Base-by-base conservation (phyloP, 2,329 filamentous ascomycete genomes). In the Alternaria gaisen region DNA sequence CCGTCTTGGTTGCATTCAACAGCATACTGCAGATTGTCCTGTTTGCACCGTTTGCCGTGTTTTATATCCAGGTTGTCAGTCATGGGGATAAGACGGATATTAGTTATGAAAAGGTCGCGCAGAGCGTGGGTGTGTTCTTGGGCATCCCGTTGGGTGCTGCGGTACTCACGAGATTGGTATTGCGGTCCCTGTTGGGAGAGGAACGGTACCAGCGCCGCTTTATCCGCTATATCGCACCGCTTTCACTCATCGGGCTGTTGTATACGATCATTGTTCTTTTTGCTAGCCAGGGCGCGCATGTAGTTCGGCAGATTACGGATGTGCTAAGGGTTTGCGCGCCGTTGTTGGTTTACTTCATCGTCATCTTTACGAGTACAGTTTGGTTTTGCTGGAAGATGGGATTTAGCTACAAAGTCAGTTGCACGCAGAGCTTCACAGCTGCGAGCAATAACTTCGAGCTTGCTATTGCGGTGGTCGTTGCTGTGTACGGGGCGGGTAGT, bases 371-470 rank as follows among this genome's bases (percentile, higher is more conserved):
- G 48, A 70, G 83, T 2, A 95, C 92, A 0, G 81, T 95, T 1
- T 82, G 81, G 43, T 79, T 89, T 2, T 85, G 87, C 3, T 83
- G 84, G 50, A 84, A 83, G n/a, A 79, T 90, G n/a, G 90, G 92
- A 0, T 93, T 93, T 60, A 88, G 87, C 0, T 96, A 96, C 74
- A 84, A 84, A 36, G 76, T 93, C 1, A 85, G 86, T 1, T 84
- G 86, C 11, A 94, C 92, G 2, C 92, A 96, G 79, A 93, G 91
- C 73, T 95, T 97, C 71, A 96, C 92, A 0, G 94, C 92, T 0
- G 93, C 92, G 0, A 97, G 93, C 76, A 97, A 97, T 74, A 97
- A 97, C 75, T 97, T 97, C 72, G 93, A 97, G 81, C 81, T 97
- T 24, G 92, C 93, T 0, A 97, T 97, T 79, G 93, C 93, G 0